Conservation (phyloP, 345 rosid genomes). For the Eucalyptus polyanthemos region DNA sequence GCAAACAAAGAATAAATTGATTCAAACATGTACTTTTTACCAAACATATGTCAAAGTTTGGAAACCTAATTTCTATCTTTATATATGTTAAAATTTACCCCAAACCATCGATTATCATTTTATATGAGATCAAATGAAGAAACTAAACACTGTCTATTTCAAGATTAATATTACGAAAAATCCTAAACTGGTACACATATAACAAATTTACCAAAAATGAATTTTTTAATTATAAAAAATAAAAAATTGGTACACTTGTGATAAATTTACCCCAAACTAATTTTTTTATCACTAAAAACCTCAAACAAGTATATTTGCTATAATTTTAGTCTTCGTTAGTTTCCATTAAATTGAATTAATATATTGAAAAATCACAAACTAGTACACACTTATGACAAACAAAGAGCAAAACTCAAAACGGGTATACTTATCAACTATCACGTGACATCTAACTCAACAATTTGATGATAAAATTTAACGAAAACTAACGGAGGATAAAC, state of each 20-base stretch:
- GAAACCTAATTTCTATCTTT: background rate
- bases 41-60: background rate
- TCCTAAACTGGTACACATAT: accelerated
- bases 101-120: too few relatives aligned
- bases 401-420: accelerated
- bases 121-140: background rate
- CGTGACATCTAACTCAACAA: too few relatives aligned
- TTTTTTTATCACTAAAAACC: background rate
- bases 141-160: too few relatives aligned
- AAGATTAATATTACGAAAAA: accelerated
- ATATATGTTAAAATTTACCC: background rate
- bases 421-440: background rate
- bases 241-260: background rate
- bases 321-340: too few relatives aligned
- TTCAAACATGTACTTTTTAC: background rate
- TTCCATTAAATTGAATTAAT: too few relatives aligned
- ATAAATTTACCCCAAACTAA: accelerated
- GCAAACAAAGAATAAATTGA: background rate
- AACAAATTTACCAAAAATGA: accelerated
- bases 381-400: background rate
- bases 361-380: too few relatives aligned
- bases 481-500: too few relatives aligned
- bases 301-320: background rate
- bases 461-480: too few relatives aligned
- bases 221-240: too few relatives aligned